Base-by-base conservation (phyloP, 495 filamentous ascomycete species). In the Astrocystis sublimbata region DNA sequence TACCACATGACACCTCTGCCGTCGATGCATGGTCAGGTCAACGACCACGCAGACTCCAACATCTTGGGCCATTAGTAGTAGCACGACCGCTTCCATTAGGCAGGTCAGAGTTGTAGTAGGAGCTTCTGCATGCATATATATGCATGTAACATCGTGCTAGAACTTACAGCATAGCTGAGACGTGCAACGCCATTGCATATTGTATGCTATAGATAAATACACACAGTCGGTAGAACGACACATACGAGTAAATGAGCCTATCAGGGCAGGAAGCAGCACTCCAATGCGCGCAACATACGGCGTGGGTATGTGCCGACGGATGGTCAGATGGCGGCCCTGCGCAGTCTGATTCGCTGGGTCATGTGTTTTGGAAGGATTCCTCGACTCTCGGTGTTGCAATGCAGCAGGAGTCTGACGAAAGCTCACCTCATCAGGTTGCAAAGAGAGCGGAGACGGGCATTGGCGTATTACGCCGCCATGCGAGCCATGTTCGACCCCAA, bases 31-130 rank as follows among this genome's bases (percentile, higher is more conserved):
- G 45, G 49, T 42, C 30, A 30, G n/a, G n/a, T 6, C 21, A 30
- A 49, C 19, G 42, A 38, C 19, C 23, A 24, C 45, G 15, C 24
- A 21, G 21, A 6, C n/a, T 28, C 38, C 58, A 41, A 36, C 28
- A 61, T 45, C 38, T 24, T 15, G 58, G n/a, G 24, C 17, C 17
- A 28, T 43, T 53, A 36, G 43, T 53, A 36, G 43, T 59, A 21
- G 56, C 56, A 43, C 35, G 36, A 24, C n/a, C 38, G 19, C 26
- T 46, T 38, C 19, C 21, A 28, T 46, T 51, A 46, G 50, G 49
- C 60, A 62, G 51, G 60, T 62, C 60, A 62, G 60, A 55, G 60
- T 62, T 31, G 50, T 15, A 62, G 42, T 62, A 62, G 60, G 60
- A 62, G 40, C 49, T 19, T 26, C 36, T 56, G 60, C 60, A 55